A percentile compares a stretch with the other conserved stretches of the same genome.
Conservation (phyloP, 768 basidiomycete species). For the Mycena sanguinolenta region DNA sequence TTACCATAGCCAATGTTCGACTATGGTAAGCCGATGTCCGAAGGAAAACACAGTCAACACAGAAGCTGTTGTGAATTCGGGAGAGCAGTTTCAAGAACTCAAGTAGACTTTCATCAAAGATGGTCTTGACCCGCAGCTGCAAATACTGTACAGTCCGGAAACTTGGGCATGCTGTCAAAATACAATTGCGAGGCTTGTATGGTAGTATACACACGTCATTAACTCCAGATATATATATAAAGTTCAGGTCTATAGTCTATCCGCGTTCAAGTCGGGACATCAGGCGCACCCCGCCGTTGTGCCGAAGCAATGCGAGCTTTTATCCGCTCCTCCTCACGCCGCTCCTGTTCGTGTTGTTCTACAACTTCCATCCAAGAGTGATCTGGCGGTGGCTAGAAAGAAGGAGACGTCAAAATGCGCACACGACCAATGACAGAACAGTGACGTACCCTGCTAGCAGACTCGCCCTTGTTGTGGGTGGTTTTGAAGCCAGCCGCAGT, state of each 20-base stretch:
- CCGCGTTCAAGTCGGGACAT: constrained; percentile 13
- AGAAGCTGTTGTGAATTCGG: too few relatives aligned
- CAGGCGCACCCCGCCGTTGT: constrained; percentile 28
- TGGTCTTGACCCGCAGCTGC: too few relatives aligned
- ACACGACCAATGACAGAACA: not conserved
- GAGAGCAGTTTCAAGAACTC: too few relatives aligned
- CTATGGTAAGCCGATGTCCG: too few relatives aligned
- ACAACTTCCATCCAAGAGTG: constrained; percentile 66
- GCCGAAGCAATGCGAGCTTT: constrained; percentile 25
- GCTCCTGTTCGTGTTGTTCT: constrained; percentile 49
- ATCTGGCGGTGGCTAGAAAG: constrained; percentile 47
- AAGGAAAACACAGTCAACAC: too few relatives aligned
- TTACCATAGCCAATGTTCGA: too few relatives aligned
- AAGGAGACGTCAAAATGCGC: constrained; percentile 10
- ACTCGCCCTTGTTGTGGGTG: constrained; percentile 58
- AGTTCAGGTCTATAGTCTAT: not conserved
- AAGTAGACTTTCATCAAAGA: too few relatives aligned
- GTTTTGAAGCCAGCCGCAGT: constrained; percentile 79
- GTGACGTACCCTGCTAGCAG: constrained; percentile 52
- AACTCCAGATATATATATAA: not conserved
- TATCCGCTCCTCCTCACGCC: constrained; percentile 36
- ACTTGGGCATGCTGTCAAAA: too few relatives aligned
- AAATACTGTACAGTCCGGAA: too few relatives aligned
- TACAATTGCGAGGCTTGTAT: not conserved
- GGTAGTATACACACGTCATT: not conserved